Base-by-base conservation (phyloP, 208 protist species). In the Trypanosoma caninum region DNA sequence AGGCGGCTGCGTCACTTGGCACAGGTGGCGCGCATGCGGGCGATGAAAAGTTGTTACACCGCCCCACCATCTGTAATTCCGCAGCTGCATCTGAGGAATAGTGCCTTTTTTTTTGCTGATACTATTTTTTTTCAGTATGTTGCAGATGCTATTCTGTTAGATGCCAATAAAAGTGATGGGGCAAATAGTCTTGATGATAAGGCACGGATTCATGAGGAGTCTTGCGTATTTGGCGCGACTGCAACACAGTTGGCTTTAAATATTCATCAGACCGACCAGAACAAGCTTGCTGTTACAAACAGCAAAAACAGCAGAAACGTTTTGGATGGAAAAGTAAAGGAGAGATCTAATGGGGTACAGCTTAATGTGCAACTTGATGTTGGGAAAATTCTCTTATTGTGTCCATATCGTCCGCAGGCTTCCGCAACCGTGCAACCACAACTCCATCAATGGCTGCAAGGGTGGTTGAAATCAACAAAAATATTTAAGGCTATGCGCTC, bases 341-440 rank as follows among this genome's bases (percentile, higher is more conserved):
- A 27, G 3, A 22, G 13, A 20, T 33, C 23, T 27, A 10, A 48
- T n/a, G 76, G 80, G 0, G 51, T 82, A 28, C 89, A 92, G 65
- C 41, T 80, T 0, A 90, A 83, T 51, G 16, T 93, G 38, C 65
- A 88, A 23, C 59, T 87, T 52, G 65, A 82, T 2, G 64, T 95
- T 16, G 53, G 59, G 16, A 76, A 73, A 23, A 59, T 83, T 18
- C 30, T 62, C 11, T 52, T 89, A 3, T 57, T 71, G 13, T 76
- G 57, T 10, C 89, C 86, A 22, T 78, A 84, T 60, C 77, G 80
- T 31, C 72, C 81, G 18, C 69, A 76, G 35, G 70, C 83, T 18
- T 69, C 38, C 2, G 78, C 90, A 27, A 87, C 72, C 41, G 66
- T 95, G 2, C 69, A 82, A 23, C 85, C 89, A 41, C 89, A 95